These are phyloP conservation scores for Candida taoyuanica DNA, from an alignment of 805 yeast genomes.

Conservation along the genomic window DNA sequence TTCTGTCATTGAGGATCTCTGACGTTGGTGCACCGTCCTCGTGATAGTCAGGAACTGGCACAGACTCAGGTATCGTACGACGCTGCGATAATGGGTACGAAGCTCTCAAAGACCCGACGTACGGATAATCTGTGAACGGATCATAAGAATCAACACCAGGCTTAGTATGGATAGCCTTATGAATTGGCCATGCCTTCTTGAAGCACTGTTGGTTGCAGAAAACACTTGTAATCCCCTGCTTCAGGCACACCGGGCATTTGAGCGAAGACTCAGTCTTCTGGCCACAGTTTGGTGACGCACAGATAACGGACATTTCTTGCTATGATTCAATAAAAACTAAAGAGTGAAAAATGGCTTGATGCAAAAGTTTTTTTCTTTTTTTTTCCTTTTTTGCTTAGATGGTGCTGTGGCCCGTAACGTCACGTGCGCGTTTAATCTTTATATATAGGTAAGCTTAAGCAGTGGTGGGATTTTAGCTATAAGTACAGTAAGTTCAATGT, in stretches of 20 bases:
- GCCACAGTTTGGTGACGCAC: constrained; percentile 83
- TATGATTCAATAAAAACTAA: not conserved
- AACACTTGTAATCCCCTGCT: constrained; percentile 52
- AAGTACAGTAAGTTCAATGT: too few species aligned
- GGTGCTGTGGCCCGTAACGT: too few species aligned
- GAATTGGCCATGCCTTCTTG: constrained; percentile 63
- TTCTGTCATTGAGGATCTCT: constrained; percentile 70
- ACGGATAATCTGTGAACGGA: constrained; percentile 80
- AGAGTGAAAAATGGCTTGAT: not conserved
- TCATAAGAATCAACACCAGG: constrained; percentile 62
- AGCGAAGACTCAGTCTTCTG: constrained; percentile 68
- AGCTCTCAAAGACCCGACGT: constrained; percentile 73
- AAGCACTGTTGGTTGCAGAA: constrained; percentile 88
- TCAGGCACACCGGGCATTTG: constrained; percentile 90
- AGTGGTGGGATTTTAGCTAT: too few species aligned
- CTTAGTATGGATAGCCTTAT: constrained; percentile 69
- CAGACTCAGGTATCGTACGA: constrained; percentile 64
- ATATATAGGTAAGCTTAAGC: too few species aligned
- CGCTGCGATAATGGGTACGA: constrained; percentile 74
- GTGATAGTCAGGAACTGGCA: constrained; percentile 82
- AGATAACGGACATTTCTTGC: constrained; percentile 26
- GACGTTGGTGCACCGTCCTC: constrained; percentile 68
- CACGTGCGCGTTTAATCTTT: too few species aligned
- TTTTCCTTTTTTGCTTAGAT: too few species aligned
- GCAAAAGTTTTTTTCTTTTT: not conserved